These are phyloP conservation scores for Talaromyces piceae DNA, from an alignment of 2,329 filamentous ascomycete species.

Conservation along the genomic window DNA sequence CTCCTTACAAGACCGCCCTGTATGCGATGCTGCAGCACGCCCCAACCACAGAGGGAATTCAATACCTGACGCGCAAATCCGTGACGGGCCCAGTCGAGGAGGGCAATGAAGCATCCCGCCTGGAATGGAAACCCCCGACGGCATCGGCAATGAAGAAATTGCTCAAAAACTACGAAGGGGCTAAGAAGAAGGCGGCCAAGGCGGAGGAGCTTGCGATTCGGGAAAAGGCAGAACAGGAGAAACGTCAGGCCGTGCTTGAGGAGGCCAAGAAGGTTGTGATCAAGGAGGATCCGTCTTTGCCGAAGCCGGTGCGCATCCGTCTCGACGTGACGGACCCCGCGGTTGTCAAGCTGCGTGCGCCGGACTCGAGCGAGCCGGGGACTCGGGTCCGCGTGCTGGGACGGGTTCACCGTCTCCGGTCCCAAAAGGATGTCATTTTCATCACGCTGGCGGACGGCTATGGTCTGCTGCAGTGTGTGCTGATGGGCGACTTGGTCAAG, in stretches of 20 bases:
- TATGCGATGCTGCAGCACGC: slow-evolving; percentile 68
- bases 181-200: slow-evolving; percentile 79
- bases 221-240: slow-evolving; percentile 65
- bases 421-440: slow-evolving; percentile 80
- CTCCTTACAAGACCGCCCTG: slow-evolving; percentile 74
- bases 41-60: slow-evolving; percentile 46
- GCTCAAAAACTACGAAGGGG: slow-evolving; percentile 62
- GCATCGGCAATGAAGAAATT: slow-evolving; percentile 85
- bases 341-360: slow-evolving; percentile 48
- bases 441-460: slow-evolving; percentile 80
- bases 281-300: slow-evolving; percentile 63
- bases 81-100: slow-evolving; percentile 53
- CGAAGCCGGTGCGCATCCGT: slow-evolving; percentile 66
- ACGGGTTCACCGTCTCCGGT: slow-evolving; percentile 71
- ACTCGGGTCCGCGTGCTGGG: slow-evolving; percentile 73
- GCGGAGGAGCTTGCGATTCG: slow-evolving; percentile 64
- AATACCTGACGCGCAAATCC: slow-evolving; percentile 64
- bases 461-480: slow-evolving; percentile 74
- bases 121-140: slow-evolving; percentile 72
- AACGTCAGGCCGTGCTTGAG: slow-evolving; percentile 64
- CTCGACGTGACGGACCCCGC: slow-evolving; percentile 62
- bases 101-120: slow-evolving; percentile 50
- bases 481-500: slow-evolving; percentile 74
- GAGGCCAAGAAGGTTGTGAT: slow-evolving; percentile 73
- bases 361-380: slow-evolving; percentile 54